These are phyloP conservation scores for Coniochaeta sp. DNA, from an alignment of 2,329 filamentous ascomycete species.

Conservation along the genomic window DNA sequence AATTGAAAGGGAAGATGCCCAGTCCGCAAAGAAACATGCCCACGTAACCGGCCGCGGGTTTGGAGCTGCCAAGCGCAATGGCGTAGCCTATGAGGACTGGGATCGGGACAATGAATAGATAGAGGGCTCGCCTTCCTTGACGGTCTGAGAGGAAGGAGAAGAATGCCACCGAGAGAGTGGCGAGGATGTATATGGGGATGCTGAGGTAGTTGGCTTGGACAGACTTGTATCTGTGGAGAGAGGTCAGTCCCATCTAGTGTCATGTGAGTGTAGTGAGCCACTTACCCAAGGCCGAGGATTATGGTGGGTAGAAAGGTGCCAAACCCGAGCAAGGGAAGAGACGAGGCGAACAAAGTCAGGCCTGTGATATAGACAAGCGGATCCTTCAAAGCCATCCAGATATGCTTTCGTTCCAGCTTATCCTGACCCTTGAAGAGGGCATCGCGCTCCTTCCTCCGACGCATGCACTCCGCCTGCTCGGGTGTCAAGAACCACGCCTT, in stretches of 20 bases:
- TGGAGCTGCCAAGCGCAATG: background rate
- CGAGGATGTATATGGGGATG: conserved; percentile 1
- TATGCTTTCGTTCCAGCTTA: background rate
- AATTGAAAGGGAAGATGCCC: conserved; percentile 1
- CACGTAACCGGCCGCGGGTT: background rate
- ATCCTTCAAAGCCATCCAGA: background rate
- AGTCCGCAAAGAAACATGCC: background rate
- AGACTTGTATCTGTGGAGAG: background rate
- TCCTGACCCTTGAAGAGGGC: background rate
- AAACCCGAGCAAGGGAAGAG: background rate
- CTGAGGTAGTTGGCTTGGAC: background rate
- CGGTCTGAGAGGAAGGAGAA: background rate
- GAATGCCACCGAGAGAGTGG: background rate
- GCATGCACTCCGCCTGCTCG: background rate
- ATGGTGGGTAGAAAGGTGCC: background rate
- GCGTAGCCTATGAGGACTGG: background rate
- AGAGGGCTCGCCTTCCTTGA: background rate
- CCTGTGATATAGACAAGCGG: background rate
- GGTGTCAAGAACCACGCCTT: conserved; percentile 1
- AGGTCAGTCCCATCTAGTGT: background rate
- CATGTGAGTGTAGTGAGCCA: background rate
- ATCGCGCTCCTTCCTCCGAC: background rate
- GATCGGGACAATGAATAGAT: background rate
- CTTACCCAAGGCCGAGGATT: background rate
- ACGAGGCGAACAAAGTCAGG: background rate